These are phyloP conservation scores for Phytopythium aichiense DNA, from an alignment of 352 stramenopile species.

Conservation along the genomic window DNA sequence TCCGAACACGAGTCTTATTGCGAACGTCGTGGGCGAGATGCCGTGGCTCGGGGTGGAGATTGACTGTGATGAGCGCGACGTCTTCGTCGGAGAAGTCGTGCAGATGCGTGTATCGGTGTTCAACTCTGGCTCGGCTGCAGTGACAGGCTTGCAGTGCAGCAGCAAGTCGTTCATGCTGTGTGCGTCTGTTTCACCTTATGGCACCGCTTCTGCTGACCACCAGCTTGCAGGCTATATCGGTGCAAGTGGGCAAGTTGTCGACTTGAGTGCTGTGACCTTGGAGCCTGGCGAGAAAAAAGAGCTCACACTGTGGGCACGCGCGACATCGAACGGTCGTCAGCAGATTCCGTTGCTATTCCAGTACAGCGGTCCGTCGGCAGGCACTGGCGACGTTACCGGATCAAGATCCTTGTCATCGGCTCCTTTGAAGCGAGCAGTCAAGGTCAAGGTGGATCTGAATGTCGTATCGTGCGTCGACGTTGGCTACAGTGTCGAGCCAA, in stretches of 20 bases:
- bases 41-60: slow-evolving; percentile 79
- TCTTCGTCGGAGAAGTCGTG: slow-evolving; percentile 63
- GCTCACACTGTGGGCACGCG: slow-evolving; percentile 53
- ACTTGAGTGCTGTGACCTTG: slow-evolving; percentile 48
- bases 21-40: slow-evolving; percentile 68
- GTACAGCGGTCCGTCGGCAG: slow-evolving; percentile 37
- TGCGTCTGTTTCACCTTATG: slow-evolving; percentile 16
- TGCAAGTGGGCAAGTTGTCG: slow-evolving; percentile 55
- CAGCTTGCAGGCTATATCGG: slow-evolving; percentile 55
- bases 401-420: slow-evolving; percentile 9
- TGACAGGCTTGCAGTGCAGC: slow-evolving; percentile 55
- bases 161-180: slow-evolving; percentile 66
- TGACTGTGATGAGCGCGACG: slow-evolving; percentile 30
- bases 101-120: slow-evolving; percentile 42
- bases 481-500: slow-evolving; percentile 65
- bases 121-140: slow-evolving; percentile 49
- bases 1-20: slow-evolving; percentile 72
- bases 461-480: slow-evolving; percentile 58
- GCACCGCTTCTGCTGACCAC: slow-evolving; percentile 4
- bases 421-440: slow-evolving; percentile 33
- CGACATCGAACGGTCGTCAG: slow-evolving; percentile 31
- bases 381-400: slow-evolving; percentile 9
- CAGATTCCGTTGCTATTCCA: slow-evolving; percentile 61
- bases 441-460: slow-evolving; percentile 57
- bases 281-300: slow-evolving; percentile 43